phyloP scores from a whole-genome alignment of 2,329 filamentous ascomycete species.

The Trichoderma pleuroti region DNA sequence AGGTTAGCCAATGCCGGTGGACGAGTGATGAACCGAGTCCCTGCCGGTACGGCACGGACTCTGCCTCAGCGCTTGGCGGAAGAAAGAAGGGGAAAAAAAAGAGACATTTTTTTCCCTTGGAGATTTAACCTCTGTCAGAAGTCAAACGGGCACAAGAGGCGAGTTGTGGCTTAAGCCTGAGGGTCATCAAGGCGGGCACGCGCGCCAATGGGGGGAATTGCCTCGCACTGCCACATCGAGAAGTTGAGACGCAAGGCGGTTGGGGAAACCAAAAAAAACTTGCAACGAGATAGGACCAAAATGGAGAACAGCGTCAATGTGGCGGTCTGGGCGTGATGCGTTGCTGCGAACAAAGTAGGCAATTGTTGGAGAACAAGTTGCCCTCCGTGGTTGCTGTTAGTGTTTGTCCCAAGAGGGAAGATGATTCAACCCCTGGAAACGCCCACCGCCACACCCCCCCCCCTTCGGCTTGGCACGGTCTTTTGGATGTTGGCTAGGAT shows the following conservation, averaged over 20 bases:
- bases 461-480: not conserved
- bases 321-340: not conserved
- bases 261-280: not conserved
- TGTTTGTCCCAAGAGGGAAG: not conserved
- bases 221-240: not conserved
- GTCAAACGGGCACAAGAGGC: not conserved
- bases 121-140: not conserved
- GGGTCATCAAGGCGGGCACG: not conserved
- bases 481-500: not conserved
- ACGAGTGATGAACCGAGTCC: not conserved
- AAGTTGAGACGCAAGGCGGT: not conserved
- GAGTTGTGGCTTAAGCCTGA: not conserved
- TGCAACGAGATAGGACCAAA: not conserved
- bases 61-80: not conserved
- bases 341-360: not conserved
- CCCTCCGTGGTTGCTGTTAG: not conserved
- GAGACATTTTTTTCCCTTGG: not conserved
- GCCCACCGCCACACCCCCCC: not conserved
- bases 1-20: not conserved
- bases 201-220: conserved; percentile 1
- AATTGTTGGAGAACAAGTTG: not conserved
- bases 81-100: not conserved
- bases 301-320: not conserved
- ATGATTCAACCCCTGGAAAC: not conserved
- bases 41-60: not conserved